phyloP scores from a whole-genome alignment of 73 alveolate genomes.

The Symbiodinium pilosum region DNA sequence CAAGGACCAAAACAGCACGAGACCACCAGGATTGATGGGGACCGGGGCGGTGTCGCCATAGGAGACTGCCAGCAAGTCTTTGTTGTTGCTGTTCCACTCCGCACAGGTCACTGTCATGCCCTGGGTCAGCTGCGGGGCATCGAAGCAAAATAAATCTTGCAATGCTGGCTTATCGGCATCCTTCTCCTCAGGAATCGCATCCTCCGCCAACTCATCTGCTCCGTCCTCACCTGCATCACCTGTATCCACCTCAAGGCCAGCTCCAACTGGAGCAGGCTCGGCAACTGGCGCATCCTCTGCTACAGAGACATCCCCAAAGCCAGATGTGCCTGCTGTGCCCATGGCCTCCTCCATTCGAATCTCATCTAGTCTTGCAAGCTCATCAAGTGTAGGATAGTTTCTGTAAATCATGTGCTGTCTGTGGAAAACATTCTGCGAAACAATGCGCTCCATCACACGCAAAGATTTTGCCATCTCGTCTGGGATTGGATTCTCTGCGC shows the following conservation, averaged over 20 bases:
- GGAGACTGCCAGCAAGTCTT: slow-evolving; percentile 98
- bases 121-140: slow-evolving; percentile 97
- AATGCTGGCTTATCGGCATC: slow-evolving; percentile 96
- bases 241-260: slow-evolving; percentile 95
- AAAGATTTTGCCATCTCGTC: slow-evolving; percentile 73
- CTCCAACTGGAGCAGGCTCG: slow-evolving; percentile 25
- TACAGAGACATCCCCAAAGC: background rate
- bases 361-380: slow-evolving; percentile 89
- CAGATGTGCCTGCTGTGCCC: slow-evolving; percentile 17
- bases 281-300: background rate
- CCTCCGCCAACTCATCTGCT: slow-evolving; percentile 96
- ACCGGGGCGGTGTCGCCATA: slow-evolving; percentile 98
- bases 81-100: slow-evolving; percentile 98
- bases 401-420: slow-evolving; percentile 98
- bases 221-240: slow-evolving; percentile 96
- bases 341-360: slow-evolving; percentile 94
- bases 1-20: slow-evolving; percentile 98
- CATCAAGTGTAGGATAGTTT: slow-evolving; percentile 98
- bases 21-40: slow-evolving; percentile 97
- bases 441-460: slow-evolving; percentile 98
- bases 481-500: slow-evolving; percentile 90
- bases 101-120: slow-evolving; percentile 97
- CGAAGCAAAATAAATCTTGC: slow-evolving; percentile 97
- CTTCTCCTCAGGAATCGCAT: slow-evolving; percentile 96
- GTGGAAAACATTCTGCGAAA: slow-evolving; percentile 98